Base-by-base conservation (phyloP, 805 yeast genomes). In the Teunomyces aglyptinius region DNA sequence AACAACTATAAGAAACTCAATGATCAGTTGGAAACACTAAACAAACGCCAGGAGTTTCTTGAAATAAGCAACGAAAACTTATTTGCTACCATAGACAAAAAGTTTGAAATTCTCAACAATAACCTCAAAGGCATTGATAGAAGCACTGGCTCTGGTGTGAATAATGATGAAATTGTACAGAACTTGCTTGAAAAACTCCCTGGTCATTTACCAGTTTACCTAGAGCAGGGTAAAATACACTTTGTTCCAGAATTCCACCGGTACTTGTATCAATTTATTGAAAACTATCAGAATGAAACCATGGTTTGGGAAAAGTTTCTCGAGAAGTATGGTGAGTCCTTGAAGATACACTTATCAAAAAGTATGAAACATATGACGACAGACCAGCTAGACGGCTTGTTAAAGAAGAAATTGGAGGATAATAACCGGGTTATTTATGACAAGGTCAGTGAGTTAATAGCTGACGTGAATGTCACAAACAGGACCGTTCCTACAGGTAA, bases 201-300 rank as follows among this genome's bases (percentile, higher is more conserved):
- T 3, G 50, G 56, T 2, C 58, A 60, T 20, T 52, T 69, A 10
- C 75, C 75, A 0, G 62, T 66, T 1, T 67, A 59, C 48, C 49
- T 62, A 18, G 63, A 63, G 42, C 55, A 71, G 43, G 54, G 56
- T 10, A 65, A 67, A 41, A 57, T 72, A n/a, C 73, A 68, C 44
- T 66, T 64, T 40, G 46, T 63, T 3, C 75, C 76, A 0, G 74
- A 70, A 46, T 71, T 72, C 48, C 70, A 65, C 32, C 61, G 64
- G 38, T 69, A 60, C 47, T 52, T 71, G 41, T 61, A 57, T 45
- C 55, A 58, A 28, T 68, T 70, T 41, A 49, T 70, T 16, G 71
- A 66, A n/a, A 60, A 56, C 16, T 59, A 59, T 42, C 34, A 44
- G 33, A 50, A 56, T 12, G 52, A 27, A 43, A 36, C 40, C 7